phyloP scores from a whole-genome alignment of 192 early-diverging fungal species.

The Thamnidium elegans region DNA sequence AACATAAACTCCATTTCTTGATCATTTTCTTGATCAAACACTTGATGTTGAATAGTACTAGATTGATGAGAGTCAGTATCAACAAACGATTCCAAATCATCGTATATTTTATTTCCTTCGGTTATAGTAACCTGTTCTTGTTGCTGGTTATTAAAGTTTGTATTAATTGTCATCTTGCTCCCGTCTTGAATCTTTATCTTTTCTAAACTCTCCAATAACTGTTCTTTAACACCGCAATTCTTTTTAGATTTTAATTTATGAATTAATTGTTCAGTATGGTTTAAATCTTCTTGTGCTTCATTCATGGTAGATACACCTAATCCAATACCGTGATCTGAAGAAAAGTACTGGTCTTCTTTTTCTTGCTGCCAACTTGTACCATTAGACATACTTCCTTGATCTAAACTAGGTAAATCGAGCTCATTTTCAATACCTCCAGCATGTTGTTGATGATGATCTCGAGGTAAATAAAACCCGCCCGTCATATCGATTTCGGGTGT shows the following conservation, averaged over 20 bases:
- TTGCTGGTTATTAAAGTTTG: background rate
- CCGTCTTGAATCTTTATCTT: constrained; percentile 6
- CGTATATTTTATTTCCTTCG: constrained; percentile 34
- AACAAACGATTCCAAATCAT: constrained; percentile 48
- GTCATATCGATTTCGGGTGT: constrained; percentile 55
- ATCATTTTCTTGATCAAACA: constrained; percentile 36
- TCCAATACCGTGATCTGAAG: constrained; percentile 6
- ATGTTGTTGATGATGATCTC: background rate
- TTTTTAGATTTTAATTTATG: constrained; percentile 30
- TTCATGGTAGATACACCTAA: background rate
- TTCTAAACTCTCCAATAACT: constrained; percentile 23
- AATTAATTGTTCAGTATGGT: constrained; percentile 25
- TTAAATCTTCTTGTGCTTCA: background rate
- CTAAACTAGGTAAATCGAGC: constrained; percentile 12
- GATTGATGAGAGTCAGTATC: constrained; percentile 24
- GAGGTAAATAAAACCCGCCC: constrained; percentile 40
- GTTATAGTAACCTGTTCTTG: background rate
- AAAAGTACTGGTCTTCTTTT: background rate
- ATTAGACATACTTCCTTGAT: background rate
- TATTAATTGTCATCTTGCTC: background rate
- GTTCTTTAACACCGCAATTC: constrained; percentile 20
- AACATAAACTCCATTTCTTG: constrained; percentile 44
- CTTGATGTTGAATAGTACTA: constrained; percentile 28
- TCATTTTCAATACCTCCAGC: constrained; percentile 37
- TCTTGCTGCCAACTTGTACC: constrained; percentile 29